Conservation (phyloP, 2,329 filamentous ascomycete genomes). For the Xylaria polymorpha region DNA sequence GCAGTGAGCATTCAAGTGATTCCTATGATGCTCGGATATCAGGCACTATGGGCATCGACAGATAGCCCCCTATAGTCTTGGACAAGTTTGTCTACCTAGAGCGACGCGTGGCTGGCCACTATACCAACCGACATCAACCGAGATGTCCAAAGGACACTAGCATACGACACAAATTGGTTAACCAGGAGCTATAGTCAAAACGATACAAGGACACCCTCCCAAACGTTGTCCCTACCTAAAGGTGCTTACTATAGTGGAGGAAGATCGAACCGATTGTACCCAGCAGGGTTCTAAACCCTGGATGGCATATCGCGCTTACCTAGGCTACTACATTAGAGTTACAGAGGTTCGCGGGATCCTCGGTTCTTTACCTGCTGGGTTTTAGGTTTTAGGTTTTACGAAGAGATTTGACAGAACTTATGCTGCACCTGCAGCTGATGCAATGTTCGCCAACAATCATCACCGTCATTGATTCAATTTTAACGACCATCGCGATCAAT, state of each 20-base stretch:
- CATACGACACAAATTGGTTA: background rate
- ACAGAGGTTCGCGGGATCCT: background rate
- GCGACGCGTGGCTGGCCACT: background rate
- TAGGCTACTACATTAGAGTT: too few species aligned
- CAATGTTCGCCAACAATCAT: background rate
- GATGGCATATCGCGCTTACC: background rate
- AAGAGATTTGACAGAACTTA: background rate
- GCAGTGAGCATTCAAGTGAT: background rate
- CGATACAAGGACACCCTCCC: background rate
- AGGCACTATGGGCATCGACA: background rate
- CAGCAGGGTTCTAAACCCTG: background rate
- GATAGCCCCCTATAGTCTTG: background rate
- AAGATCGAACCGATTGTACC: background rate
- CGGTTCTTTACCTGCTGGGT: background rate
- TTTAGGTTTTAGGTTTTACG: too few species aligned
- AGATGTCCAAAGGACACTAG: background rate
- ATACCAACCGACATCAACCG: background rate
- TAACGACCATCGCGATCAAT: background rate
- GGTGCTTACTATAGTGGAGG: background rate
- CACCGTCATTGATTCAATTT: background rate
- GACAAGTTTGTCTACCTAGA: background rate
- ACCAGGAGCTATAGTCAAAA: background rate
- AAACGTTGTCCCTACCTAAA: background rate
- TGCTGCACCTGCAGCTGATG: background rate
- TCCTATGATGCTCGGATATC: background rate